A percentile compares a stretch with the other conserved stretches of the same genome.
Conservation (phyloP, 257 asterid genomes). For the Nicotiana tabacum region DNA sequence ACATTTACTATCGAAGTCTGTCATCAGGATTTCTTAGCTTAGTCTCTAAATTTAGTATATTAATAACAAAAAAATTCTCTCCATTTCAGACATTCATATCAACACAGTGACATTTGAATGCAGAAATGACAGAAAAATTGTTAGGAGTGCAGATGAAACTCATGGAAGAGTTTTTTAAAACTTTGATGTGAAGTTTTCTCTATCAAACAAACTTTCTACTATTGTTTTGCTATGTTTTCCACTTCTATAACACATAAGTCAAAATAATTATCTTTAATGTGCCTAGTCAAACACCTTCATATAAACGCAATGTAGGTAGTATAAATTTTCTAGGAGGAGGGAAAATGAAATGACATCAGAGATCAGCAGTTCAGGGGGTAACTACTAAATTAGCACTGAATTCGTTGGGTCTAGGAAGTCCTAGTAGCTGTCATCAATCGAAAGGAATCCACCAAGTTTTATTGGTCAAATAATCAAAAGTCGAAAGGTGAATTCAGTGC, state of each 20-base stretch:
- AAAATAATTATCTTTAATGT: neutral
- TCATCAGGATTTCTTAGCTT: neutral
- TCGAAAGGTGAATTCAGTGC: neutral
- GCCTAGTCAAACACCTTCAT: neutral
- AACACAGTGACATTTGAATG: neutral
- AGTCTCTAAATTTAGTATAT: neutral
- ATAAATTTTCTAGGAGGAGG: neutral
- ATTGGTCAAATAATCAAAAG: neutral
- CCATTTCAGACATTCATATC: neutral
- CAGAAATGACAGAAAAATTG: neutral
- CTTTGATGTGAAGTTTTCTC: neutral
- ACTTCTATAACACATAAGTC: neutral
- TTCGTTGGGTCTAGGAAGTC: neutral
- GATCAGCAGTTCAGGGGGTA: neutral
- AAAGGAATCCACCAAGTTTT: neutral
- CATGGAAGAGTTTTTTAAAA: neutral
- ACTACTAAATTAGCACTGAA: neutral
- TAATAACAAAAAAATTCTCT: neutral
- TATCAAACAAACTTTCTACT: neutral
- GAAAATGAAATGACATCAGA: neutral
- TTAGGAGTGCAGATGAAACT: neutral
- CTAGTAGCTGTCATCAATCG: neutral
- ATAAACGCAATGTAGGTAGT: neutral
- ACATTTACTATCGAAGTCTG: neutral
- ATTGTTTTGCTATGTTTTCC: neutral